Conservation (phyloP, 2,329 filamentous ascomycete species). For the Lecanoromycetidae sp. region DNA sequence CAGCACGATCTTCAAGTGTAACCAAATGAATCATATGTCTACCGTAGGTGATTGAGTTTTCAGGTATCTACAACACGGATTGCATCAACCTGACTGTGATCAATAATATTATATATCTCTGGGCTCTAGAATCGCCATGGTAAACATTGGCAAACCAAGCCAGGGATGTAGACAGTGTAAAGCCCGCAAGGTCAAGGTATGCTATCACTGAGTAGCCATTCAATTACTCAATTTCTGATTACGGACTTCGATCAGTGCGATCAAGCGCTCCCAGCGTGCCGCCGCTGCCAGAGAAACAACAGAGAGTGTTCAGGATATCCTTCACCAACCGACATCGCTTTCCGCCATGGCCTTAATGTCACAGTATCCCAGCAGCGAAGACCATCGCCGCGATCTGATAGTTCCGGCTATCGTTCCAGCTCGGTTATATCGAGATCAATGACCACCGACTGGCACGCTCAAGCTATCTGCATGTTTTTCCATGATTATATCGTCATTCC, state of each 20-base stretch:
- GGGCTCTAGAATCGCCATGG: neutral
- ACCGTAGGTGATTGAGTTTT: too few species aligned
- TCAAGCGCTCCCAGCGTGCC: neutral
- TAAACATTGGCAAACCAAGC: constrained; percentile 1
- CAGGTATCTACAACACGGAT: too few species aligned
- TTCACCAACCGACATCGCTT: neutral
- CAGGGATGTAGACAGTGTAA: constrained; percentile 1
- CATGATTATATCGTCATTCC: neutral
- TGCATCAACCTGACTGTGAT: too few species aligned
- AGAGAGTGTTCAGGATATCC: constrained; percentile 5
- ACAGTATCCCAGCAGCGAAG: neutral
- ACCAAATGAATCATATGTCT: too few species aligned
- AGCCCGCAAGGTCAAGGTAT: constrained; percentile 2
- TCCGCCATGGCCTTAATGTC: neutral
- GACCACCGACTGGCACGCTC: neutral
- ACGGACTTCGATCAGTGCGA: neutral
- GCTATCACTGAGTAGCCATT: neutral
- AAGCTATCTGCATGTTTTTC: constrained; percentile 4
- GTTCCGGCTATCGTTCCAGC: neutral
- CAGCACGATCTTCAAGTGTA: too few species aligned
- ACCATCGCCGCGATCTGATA: neutral
- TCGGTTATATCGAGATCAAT: neutral
- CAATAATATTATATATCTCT: neutral
- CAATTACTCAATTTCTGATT: neutral
- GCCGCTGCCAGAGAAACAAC: neutral